A percentile compares a stretch with the other conserved stretches of the same genome.
Evolutionary conservation across 106 monocot species (phyloP).

Genomic region (Platanthera zijinensis): DNA sequence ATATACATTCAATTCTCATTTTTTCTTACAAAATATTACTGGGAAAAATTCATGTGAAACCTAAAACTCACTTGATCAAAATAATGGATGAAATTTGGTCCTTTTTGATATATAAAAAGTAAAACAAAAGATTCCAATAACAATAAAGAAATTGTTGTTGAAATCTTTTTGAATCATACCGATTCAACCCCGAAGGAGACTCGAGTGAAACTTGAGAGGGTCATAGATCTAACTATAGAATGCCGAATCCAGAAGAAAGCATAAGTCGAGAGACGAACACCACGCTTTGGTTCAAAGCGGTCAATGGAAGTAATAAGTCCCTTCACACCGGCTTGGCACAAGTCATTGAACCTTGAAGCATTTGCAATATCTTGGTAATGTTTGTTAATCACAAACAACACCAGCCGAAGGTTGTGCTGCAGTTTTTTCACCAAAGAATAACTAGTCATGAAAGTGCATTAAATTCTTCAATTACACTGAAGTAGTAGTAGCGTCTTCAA

Average conservation of each 20-base stretch:
- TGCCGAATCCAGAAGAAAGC: constrained; percentile 89
- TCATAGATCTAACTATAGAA: constrained; percentile 75
- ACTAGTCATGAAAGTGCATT: too few relatives aligned
- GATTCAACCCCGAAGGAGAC: constrained; percentile 77
- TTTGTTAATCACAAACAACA: constrained; percentile 77
- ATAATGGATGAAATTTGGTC: too few relatives aligned
- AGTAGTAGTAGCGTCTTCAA: too few relatives aligned
- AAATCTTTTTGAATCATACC: constrained; percentile 26
- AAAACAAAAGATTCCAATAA: too few relatives aligned
- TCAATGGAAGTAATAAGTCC: constrained; percentile 78
- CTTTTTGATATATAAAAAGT: too few relatives aligned
- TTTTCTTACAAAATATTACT: too few relatives aligned
- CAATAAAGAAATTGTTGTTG: too few relatives aligned
- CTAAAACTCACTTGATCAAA: too few relatives aligned
- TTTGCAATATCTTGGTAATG: constrained; percentile 63
- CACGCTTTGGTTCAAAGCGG: constrained; percentile 76
- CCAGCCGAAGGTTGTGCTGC: constrained; percentile 94
- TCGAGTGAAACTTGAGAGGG: constrained; percentile 63
- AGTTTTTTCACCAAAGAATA: neutral
- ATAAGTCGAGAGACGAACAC: constrained; percentile 77
- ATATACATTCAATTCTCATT: too few relatives aligned
- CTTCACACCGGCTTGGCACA: constrained; percentile 92
- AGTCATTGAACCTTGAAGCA: constrained; percentile 61
- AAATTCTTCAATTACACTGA: too few relatives aligned
- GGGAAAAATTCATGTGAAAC: too few relatives aligned